Evolutionary conservation across 495 filamentous ascomycete species (phyloP).

Genomic region (Mytilinidion resinicola): DNA sequence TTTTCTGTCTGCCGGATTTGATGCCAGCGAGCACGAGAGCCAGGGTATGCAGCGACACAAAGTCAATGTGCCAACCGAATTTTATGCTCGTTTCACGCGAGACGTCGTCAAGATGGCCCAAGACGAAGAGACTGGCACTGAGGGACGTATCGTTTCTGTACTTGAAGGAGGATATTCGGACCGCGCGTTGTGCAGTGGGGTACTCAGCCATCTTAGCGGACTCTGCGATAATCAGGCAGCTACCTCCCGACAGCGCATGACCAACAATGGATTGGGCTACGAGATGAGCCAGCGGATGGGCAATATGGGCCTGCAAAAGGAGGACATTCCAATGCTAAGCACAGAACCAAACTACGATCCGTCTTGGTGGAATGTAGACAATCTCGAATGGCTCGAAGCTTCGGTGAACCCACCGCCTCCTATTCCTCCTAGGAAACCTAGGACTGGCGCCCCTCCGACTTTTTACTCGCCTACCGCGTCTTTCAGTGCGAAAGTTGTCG

Average conservation of each 20-base stretch:
- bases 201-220: conserved; percentile 81
- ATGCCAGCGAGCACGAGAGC: conserved; percentile 93
- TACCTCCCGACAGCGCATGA: neutral
- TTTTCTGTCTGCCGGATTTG: conserved; percentile 92
- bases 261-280: conserved; percentile 39
- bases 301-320: conserved; percentile 17
- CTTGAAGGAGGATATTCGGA: conserved; percentile 95
- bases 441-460: conserved; percentile 51
- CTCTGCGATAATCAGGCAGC: conserved; percentile 49
- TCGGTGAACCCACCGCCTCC: conserved; percentile 45
- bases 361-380: conserved; percentile 67
- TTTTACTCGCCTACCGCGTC: conserved; percentile 73
- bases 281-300: conserved; percentile 50
- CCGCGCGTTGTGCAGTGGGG: conserved; percentile 76
- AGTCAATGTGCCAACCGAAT: conserved; percentile 92
- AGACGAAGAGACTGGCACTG: conserved; percentile 68
- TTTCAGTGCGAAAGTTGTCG: conserved; percentile 66
- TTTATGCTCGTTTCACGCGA: conserved; percentile 83
- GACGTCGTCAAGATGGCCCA: conserved; percentile 77
- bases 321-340: conserved; percentile 8
- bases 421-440: conserved; percentile 46
- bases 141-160: conserved; percentile 84
- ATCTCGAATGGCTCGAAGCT: conserved; percentile 61
- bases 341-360: conserved; percentile 46
- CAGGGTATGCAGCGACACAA: conserved; percentile 87